phyloP scores from a whole-genome alignment of 2,329 filamentous ascomycete species.

The Madurella mycetomatis region DNA sequence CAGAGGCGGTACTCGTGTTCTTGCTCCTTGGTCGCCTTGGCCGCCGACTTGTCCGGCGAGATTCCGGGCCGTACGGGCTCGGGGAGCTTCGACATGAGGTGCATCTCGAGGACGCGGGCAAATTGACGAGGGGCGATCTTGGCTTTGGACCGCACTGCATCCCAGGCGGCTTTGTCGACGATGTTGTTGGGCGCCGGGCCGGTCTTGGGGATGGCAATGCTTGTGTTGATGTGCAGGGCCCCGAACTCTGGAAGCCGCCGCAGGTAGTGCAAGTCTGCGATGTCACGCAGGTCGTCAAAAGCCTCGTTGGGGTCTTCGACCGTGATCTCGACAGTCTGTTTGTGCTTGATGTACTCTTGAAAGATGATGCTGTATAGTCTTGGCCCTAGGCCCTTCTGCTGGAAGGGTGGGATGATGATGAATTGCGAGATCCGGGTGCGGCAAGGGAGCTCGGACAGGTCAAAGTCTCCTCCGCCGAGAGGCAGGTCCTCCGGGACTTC shows the following conservation, averaged over 20 bases:
- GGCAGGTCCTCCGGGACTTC: slow-evolving; percentile 39
- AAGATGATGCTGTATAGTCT: slow-evolving; percentile 80
- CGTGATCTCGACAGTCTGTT: slow-evolving; percentile 75
- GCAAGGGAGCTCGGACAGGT: slow-evolving; percentile 63
- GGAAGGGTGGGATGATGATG: slow-evolving; percentile 82
- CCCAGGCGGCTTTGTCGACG: slow-evolving; percentile 52
- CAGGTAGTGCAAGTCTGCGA: slow-evolving; percentile 65
- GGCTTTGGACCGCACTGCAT: slow-evolving; percentile 52
- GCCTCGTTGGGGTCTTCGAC: slow-evolving; percentile 90
- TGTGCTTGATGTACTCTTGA: slow-evolving; percentile 59
- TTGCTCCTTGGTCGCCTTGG: slow-evolving; percentile 46
- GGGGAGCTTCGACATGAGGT: slow-evolving; percentile 60
- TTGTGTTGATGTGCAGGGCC: slow-evolving; percentile 51
- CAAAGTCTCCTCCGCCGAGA: slow-evolving; percentile 41
- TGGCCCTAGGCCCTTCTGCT: slow-evolving; percentile 72
- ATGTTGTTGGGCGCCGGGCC: slow-evolving; percentile 49
- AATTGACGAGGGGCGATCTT: slow-evolving; percentile 80
- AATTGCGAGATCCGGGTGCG: slow-evolving; percentile 90
- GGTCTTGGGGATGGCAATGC: slow-evolving; percentile 44
- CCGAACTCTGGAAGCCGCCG: slow-evolving; percentile 55
- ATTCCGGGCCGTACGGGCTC: slow-evolving; percentile 51
- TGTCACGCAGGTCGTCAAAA: slow-evolving; percentile 75
- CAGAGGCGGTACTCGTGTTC: slow-evolving; percentile 65
- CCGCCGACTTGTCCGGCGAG: slow-evolving; percentile 32
- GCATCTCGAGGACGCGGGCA: slow-evolving; percentile 68